These are phyloP conservation scores for Camellia granthamiana DNA, from an alignment of 148 eudicot species.

Conservation along the genomic window DNA sequence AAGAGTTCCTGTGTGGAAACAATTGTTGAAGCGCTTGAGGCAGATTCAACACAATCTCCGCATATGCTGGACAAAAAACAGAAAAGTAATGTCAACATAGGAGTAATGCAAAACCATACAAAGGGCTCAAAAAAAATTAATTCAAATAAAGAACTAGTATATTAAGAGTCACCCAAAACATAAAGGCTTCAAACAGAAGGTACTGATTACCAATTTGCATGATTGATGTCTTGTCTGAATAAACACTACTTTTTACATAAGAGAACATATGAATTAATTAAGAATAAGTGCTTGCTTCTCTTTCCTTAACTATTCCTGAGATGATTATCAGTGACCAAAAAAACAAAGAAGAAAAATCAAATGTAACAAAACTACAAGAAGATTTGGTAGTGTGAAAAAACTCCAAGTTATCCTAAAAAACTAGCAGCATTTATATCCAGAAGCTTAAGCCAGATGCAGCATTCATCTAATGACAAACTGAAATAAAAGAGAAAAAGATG, in stretches of 20 bases:
- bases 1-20: conserved; percentile 25
- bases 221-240: not conserved
- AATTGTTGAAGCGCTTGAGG: conserved; percentile 60
- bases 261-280: not conserved
- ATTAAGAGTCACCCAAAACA: not conserved
- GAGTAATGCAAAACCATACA: not conserved
- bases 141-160: too few species aligned
- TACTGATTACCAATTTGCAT: not conserved
- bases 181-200: not conserved
- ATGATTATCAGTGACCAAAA: not conserved
- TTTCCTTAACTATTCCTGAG: not conserved
- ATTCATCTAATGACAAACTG: not conserved
- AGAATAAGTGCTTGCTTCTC: not conserved
- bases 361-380: too few species aligned
- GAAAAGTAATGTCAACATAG: conserved; percentile 1
- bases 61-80: conserved; percentile 62
- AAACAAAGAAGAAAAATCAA: not conserved
- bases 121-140: not conserved
- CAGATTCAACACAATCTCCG: conserved; percentile 89
- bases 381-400: not conserved
- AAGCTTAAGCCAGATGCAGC: conserved; percentile 4
- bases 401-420: not conserved
- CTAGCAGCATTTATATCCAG: not conserved
- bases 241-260: not conserved
- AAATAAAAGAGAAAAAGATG: not conserved